Evolutionary conservation across 2,329 filamentous ascomycete species (phyloP).

Genomic region (Colletotrichum eremochloae): DNA sequence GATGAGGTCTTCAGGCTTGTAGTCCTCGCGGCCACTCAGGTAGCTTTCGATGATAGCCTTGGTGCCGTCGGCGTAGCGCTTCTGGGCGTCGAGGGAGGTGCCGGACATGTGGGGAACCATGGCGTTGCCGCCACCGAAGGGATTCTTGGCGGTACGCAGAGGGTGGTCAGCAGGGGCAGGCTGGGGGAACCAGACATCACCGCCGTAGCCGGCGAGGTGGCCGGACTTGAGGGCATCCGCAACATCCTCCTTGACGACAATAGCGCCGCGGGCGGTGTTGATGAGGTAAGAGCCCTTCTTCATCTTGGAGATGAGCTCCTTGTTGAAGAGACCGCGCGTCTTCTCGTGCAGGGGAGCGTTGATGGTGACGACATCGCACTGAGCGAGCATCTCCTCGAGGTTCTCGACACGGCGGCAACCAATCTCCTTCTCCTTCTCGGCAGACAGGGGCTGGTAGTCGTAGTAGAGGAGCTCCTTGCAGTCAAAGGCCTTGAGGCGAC

Average conservation of each 20-base stretch:
- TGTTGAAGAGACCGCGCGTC: constrained; percentile 97
- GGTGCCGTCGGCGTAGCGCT: constrained; percentile 87
- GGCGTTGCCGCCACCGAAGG: constrained; percentile 96
- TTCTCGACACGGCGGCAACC: constrained; percentile 89
- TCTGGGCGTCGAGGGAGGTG: constrained; percentile 97
- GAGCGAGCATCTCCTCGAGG: constrained; percentile 92
- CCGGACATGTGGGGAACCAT: constrained; percentile 99
- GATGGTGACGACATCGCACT: constrained; percentile 98
- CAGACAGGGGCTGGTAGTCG: constrained; percentile 94
- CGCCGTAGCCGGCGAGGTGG: constrained; percentile 90
- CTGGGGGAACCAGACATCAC: constrained; percentile 97
- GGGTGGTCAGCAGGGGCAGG: constrained; percentile 94
- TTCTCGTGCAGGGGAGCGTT: constrained; percentile 99
- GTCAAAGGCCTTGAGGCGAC: constrained; percentile 96
- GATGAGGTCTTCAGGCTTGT: constrained; percentile 91
- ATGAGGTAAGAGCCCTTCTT: constrained; percentile 97
- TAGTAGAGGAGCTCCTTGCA: constrained; percentile 99
- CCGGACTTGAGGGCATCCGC: constrained; percentile 92
- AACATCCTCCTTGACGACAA: constrained; percentile 99
- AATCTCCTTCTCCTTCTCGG: constrained; percentile 94
- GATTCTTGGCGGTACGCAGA: constrained; percentile 92
- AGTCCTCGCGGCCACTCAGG: constrained; percentile 88
- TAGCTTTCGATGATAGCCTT: constrained; percentile 94
- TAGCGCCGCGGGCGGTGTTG: constrained; percentile 98
- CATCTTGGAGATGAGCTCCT: constrained; percentile 98